Evolutionary conservation across 805 yeast species (phyloP).

Genomic region (Zygoascus flipseniorum): DNA sequence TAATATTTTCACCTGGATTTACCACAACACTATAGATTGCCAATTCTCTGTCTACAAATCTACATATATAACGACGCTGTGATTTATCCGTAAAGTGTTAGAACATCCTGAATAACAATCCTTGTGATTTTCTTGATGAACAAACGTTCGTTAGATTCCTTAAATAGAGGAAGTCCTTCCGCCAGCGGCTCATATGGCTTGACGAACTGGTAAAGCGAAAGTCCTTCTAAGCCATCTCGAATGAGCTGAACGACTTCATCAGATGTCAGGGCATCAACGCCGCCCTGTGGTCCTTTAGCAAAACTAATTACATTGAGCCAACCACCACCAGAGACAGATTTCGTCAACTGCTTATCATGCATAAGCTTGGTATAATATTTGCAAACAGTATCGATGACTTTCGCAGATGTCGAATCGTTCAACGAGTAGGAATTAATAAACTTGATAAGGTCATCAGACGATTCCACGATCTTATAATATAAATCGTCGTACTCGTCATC

Average conservation of each 20-base stretch:
- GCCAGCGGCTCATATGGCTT: constrained; percentile 6
- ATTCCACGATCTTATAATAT: constrained; percentile 24
- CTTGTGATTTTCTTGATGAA: constrained; percentile 18
- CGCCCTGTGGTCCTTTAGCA: not conserved
- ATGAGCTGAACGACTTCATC: constrained; percentile 23
- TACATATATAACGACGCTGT: too few relatives aligned
- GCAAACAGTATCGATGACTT: not conserved
- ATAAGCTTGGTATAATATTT: not conserved
- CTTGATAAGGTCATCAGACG: constrained; percentile 19
- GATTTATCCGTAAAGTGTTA: constrained; percentile 9
- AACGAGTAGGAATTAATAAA: constrained; percentile 16
- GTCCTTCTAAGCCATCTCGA: constrained; percentile 21
- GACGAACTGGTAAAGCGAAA: constrained; percentile 20
- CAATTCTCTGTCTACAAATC: too few relatives aligned
- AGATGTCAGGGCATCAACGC: constrained; percentile 13
- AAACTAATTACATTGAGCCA: not conserved
- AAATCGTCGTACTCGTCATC: constrained; percentile 27
- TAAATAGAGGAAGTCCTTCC: constrained; percentile 15
- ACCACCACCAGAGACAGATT: not conserved
- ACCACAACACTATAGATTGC: too few relatives aligned
- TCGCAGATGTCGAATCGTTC: constrained; percentile 8
- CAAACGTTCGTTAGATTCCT: constrained; percentile 19
- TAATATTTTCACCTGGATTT: too few relatives aligned
- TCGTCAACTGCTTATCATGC: not conserved
- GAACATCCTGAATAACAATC: constrained; percentile 15